Evolutionary conservation across 2,329 filamentous ascomycete species (phyloP).

Genomic region (Aspergillus ochraceoroseus): DNA sequence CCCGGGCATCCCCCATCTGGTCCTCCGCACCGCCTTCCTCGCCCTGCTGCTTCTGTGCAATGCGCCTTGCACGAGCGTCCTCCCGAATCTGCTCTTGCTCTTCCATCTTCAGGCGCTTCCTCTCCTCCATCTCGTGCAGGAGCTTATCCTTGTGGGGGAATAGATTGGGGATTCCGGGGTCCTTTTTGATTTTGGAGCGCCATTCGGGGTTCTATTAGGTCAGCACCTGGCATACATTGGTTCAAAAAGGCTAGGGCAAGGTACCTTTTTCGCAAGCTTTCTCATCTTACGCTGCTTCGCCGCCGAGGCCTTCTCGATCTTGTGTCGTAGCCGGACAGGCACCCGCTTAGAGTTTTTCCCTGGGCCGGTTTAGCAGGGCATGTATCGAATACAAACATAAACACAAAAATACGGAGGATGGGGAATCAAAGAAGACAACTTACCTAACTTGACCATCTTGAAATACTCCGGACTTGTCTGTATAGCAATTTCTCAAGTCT

Average conservation of each 20-base stretch:
- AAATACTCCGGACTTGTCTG: no score
- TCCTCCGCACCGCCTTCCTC: conserved; percentile 31
- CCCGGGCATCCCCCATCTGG: conserved; percentile 46
- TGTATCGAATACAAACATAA: no score
- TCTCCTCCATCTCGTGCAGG: conserved; percentile 89
- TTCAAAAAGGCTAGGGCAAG: background rate
- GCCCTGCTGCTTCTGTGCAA: conserved; percentile 38
- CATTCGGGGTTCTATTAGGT: conserved; percentile 75
- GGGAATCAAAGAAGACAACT: conserved; percentile 5
- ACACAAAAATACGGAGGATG: no score
- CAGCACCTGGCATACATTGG: conserved; percentile 4
- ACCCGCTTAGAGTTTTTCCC: conserved; percentile 93
- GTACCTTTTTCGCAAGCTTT: conserved; percentile 78
- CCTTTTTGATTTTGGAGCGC: conserved; percentile 92
- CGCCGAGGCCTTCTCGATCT: conserved; percentile 87
- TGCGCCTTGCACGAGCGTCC: conserved; percentile 50
- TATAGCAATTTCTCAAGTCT: no score
- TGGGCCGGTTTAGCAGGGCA: conserved; percentile 37
- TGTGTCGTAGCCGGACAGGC: conserved; percentile 83
- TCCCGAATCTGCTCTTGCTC: conserved; percentile 67
- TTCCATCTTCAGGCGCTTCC: conserved; percentile 72
- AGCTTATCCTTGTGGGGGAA: conserved; percentile 98
- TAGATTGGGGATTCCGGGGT: conserved; percentile 92
- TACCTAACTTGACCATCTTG: conserved; percentile 44
- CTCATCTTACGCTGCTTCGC: conserved; percentile 86